These are phyloP conservation scores for Sordariomycetes sp. DNA, from an alignment of 2,329 filamentous ascomycete species.

Conservation along the genomic window DNA sequence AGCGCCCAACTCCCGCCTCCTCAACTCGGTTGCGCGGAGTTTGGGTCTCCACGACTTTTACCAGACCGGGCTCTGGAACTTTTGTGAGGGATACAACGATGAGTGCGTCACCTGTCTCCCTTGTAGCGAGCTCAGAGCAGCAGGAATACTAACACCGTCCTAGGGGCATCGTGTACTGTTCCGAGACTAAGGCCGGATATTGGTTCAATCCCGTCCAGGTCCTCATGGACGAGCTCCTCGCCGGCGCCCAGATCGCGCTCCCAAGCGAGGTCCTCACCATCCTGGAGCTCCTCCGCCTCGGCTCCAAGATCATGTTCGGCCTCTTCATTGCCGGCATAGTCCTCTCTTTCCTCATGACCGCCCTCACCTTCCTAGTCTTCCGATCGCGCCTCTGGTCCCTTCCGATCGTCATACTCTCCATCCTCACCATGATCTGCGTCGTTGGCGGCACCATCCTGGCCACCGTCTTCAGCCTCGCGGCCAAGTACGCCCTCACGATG, in stretches of 20 bases:
- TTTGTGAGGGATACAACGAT: conserved; percentile 74
- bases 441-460: conserved; percentile 63
- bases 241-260: conserved; percentile 73
- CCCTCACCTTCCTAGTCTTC: conserved; percentile 48
- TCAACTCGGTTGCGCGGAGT: conserved; percentile 80
- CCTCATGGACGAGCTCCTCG: conserved; percentile 65
- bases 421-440: conserved; percentile 55
- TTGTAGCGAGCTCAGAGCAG: not conserved
- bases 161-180: conserved; percentile 68
- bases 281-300: conserved; percentile 61
- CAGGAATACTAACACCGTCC: not conserved
- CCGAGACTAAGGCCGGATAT: conserved; percentile 57
- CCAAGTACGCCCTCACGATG: conserved; percentile 63
- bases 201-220: conserved; percentile 90
- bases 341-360: conserved; percentile 62
- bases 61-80: conserved; percentile 84
- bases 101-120: conserved; percentile 34
- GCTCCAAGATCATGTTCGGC: conserved; percentile 79
- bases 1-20: conserved; percentile 60
- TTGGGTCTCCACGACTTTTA: conserved; percentile 92
- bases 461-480: conserved; percentile 75
- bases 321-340: conserved; percentile 67
- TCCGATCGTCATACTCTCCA: conserved; percentile 56
- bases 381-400: conserved; percentile 50
- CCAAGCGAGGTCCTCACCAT: conserved; percentile 64